phyloP scores from a whole-genome alignment of 2,329 filamentous ascomycete species.

The Botrytis paeoniae region DNA sequence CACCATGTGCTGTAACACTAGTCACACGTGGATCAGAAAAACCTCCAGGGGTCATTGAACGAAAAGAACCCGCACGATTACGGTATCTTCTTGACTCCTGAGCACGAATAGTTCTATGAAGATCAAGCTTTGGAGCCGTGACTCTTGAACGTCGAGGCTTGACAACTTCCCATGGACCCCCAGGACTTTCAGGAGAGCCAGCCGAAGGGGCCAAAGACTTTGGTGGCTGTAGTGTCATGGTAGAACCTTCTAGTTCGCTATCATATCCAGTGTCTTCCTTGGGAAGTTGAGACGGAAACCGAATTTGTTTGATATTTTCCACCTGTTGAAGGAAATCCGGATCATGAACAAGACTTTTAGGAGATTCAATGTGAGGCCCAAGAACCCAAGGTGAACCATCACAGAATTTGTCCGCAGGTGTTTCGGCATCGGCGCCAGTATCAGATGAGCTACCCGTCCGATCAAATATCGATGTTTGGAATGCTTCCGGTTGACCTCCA shows the following conservation, averaged over 20 bases:
- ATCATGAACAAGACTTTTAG: conserved; percentile 27
- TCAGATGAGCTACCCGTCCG: conserved; percentile 49
- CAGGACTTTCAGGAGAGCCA: conserved; percentile 21
- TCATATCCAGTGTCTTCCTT: conserved; percentile 34
- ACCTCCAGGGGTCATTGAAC: conserved; percentile 38
- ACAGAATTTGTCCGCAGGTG: conserved; percentile 37
- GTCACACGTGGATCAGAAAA: conserved; percentile 31
- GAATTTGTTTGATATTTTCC: conserved; percentile 17
- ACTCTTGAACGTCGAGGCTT: conserved; percentile 22
- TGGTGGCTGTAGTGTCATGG: conserved; percentile 25
- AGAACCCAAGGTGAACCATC: conserved; percentile 32
- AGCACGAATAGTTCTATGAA: conserved; percentile 44
- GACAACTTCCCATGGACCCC: conserved; percentile 31
- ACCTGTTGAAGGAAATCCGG: conserved; percentile 24
- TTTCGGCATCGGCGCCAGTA: conserved; percentile 42
- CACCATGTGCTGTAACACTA: conserved; percentile 32
- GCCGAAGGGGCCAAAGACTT: not conserved
- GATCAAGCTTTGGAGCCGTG: conserved; percentile 32
- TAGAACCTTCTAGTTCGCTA: conserved; percentile 32
- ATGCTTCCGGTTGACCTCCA: conserved; percentile 37
- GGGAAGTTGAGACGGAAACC: conserved; percentile 24
- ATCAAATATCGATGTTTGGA: conserved; percentile 50
- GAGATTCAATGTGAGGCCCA: conserved; percentile 32
- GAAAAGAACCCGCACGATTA: conserved; percentile 46
- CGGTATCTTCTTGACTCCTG: conserved; percentile 43